Base-by-base conservation (phyloP, 2,329 filamentous ascomycete genomes). In the Mycocentrospora acerina region DNA sequence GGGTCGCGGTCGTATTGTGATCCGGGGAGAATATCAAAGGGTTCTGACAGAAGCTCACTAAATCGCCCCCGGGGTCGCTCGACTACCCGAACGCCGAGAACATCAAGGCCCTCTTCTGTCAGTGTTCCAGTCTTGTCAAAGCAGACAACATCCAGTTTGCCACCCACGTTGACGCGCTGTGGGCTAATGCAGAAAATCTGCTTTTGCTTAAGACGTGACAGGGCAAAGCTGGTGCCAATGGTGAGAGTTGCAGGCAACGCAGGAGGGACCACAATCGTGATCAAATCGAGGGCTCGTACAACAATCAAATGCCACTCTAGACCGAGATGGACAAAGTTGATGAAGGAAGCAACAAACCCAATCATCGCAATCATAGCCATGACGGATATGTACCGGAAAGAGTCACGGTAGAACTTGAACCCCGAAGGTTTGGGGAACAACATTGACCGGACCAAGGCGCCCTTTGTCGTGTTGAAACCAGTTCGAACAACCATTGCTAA, bases 81-180 rank as follows among this genome's bases (percentile, higher is more conserved):
- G 8, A 89, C 88, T 6, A 93, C 82, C 24, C 89, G 82, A 14
- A 95, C 82, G 10, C 93, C 93, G 10, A 98, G 77, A 13, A 98
- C 88, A 64, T 98, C 94, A 28, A 98, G 72, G 0, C 93, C 93
- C 65, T 98, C 93, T 67, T 97, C 93, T 0, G 93, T 98, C 37
- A 98, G 73, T 0, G 93, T 98, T n/a, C 93, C 93, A 1, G 93
- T 98, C 71, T 98, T 98, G 71, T 98, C 93, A 51, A 98, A 98
- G 68, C 91, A 96, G 71, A 98, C 87, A 9, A 97, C 81, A 61
- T 98, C 93, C 4, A 98, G 73, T 67, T 97, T 97, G 33, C 94
- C 93, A 12, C 88, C 93, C 5, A 98, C 90, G 58, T 97, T 98
- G 40, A 98, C 91, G 57, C 93, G 81, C 60, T 98, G 93, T 0